Conservation (phyloP, 768 basidiomycete genomes). For the Auricularia heimuer region DNA sequence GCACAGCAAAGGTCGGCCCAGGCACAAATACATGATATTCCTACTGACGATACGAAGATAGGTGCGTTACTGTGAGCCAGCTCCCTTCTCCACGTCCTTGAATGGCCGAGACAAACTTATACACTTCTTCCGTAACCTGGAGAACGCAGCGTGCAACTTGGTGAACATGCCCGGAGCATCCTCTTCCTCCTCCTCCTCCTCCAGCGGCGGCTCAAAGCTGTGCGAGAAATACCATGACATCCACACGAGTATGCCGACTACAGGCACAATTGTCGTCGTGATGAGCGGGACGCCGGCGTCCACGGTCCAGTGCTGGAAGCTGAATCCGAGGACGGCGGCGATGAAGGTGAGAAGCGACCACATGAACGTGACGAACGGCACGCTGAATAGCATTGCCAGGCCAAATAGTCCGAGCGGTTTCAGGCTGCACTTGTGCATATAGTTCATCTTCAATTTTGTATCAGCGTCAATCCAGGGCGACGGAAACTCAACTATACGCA, state of each 20-base stretch:
- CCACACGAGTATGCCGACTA: not conserved
- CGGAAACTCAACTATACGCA: not conserved
- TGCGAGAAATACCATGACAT: not conserved
- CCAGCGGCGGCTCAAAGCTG: too few relatives aligned
- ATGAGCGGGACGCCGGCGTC: not conserved
- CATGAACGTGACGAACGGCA: not conserved
- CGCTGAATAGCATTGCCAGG: not conserved
- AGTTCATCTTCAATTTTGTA: not conserved
- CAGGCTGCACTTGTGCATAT: not conserved
- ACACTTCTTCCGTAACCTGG: too few relatives aligned
- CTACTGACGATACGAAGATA: too few relatives aligned
- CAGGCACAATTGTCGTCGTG: not conserved
- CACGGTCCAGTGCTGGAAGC: not conserved
- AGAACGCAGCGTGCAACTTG: too few relatives aligned
- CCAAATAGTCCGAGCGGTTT: not conserved
- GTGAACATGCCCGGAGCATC: too few relatives aligned
- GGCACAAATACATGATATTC: too few relatives aligned
- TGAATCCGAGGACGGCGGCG: not conserved
- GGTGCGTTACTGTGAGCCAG: too few relatives aligned
- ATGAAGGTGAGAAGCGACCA: not conserved
- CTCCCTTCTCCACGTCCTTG: too few relatives aligned
- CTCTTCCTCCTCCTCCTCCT: too few relatives aligned
- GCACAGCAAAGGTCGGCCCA: too few relatives aligned
- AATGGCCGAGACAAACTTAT: too few relatives aligned
- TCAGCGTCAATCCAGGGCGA: not conserved